Conservation (phyloP, 2,329 filamentous ascomycete species). For the Talaromyces piceae region DNA sequence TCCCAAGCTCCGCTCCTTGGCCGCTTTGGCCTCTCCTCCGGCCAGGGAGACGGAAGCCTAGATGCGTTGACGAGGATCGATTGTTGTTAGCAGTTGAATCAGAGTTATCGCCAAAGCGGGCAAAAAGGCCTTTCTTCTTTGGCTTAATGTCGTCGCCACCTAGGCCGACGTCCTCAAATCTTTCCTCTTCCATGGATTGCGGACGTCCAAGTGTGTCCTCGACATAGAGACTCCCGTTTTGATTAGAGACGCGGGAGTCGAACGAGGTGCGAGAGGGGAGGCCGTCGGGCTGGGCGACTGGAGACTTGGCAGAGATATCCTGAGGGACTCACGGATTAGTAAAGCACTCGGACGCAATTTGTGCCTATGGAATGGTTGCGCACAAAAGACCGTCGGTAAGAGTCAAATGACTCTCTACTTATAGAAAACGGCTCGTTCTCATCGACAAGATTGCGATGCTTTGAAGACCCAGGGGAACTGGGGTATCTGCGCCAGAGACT, state of each 20-base stretch:
- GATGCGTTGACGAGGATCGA: slow-evolving; percentile 39
- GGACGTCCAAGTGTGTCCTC: slow-evolving; percentile 53
- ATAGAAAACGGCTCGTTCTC: slow-evolving; percentile 93
- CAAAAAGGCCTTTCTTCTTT: slow-evolving; percentile 71
- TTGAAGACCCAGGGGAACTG: slow-evolving; percentile 43
- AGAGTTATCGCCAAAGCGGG: slow-evolving; percentile 63
- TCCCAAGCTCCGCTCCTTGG: slow-evolving; percentile 63
- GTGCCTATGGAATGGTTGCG: slow-evolving; percentile 32
- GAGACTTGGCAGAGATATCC: slow-evolving; percentile 87
- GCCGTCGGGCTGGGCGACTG: slow-evolving; percentile 54
- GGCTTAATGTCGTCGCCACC: slow-evolving; percentile 60
- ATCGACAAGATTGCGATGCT: slow-evolving; percentile 58
- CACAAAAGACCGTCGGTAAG: slow-evolving; percentile 92
- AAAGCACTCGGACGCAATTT: background rate
- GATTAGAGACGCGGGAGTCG: slow-evolving; percentile 62
- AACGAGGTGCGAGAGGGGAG: slow-evolving; percentile 66
- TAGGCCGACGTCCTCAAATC: slow-evolving; percentile 84
- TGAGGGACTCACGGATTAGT: slow-evolving; percentile 32
- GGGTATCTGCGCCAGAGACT: slow-evolving; percentile 61
- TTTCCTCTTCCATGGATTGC: slow-evolving; percentile 64
- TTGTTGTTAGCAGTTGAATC: slow-evolving; percentile 33
- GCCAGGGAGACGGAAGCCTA: slow-evolving; percentile 61
- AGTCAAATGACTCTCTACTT: slow-evolving; percentile 93
- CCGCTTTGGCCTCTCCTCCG: slow-evolving; percentile 66
- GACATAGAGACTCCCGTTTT: slow-evolving; percentile 56